phyloP scores from a whole-genome alignment of 1,139 yeast genomes.

The Candida mesenterica region DNA sequence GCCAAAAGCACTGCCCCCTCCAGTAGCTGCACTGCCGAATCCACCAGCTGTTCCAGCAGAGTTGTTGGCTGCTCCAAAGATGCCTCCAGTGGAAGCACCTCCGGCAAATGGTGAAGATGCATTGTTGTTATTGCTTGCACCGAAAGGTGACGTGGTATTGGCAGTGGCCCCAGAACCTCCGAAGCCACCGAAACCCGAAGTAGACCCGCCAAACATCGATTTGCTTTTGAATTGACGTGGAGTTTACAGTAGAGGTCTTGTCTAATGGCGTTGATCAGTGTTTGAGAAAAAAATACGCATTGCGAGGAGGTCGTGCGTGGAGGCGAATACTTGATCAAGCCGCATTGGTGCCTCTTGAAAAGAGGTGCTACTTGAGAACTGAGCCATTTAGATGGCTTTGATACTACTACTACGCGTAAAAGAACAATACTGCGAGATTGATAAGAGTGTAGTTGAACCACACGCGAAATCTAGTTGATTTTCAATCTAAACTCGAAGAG shows the following conservation, averaged over 20 bases:
- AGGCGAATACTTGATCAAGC: no score
- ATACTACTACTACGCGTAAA: no score
- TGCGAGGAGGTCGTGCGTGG: constrained; percentile 4
- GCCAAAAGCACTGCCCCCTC: constrained; percentile 16
- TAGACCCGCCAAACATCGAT: constrained; percentile 23
- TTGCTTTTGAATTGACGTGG: constrained; percentile 2
- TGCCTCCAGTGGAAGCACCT: constrained; percentile 1
- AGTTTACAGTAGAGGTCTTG: no score
- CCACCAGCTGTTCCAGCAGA: constrained; percentile 11
- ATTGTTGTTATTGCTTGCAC: constrained; percentile 9
- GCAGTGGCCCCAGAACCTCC: constrained; percentile 12
- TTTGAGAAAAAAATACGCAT: no score
- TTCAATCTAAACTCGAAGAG: no score
- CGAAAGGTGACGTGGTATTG: constrained; percentile 17
- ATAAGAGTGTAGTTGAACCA: no score
- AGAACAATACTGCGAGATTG: no score
- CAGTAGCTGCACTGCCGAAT: constrained; percentile 12
- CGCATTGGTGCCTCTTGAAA: no score
- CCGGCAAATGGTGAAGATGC: constrained; percentile 12
- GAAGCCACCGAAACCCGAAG: constrained; percentile 28
- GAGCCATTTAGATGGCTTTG: no score
- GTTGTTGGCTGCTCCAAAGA: constrained; percentile 1
- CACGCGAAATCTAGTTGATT: no score
- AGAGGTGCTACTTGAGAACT: no score
- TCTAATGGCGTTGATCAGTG: no score